Base-by-base conservation (phyloP, 495 filamentous ascomycete species). In the Daldinia concentrica region DNA sequence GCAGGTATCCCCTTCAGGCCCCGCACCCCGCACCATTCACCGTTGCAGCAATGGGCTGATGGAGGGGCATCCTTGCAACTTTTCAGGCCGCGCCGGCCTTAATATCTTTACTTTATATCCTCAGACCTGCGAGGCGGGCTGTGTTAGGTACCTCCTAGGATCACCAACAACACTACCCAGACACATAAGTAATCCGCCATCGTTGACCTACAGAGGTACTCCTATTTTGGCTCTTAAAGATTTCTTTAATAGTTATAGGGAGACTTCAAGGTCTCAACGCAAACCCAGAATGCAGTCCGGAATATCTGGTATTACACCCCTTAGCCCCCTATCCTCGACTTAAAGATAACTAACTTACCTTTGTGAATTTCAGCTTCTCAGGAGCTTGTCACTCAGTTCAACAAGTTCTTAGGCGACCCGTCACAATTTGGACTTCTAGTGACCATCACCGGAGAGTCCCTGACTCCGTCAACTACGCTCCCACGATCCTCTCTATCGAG, bases 311-410 rank as follows among this genome's bases (percentile, higher is more conserved):
- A 83, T 57, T 66, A 77, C 55, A 56, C 6, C 22, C 32, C 24
- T 24, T 62, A 26, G 9, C 6, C 61, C n/a, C 65, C 22, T 17
- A 36, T 29, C 58, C 51, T 32, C 9, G n/a, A 17, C 64, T 14
- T 51, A 11, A 66, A 41, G 68, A 62, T 37, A 41, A 26, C 39
- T 36, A 56, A 26, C 68, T 67, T 14, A 72, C 58, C 41, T 11
- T 37, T 36, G 39, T 50, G 24, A 43, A 57, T 58, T 77, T 8
- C n/a, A 95, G 94, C 93, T 74, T 97, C 95, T 63, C 78, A 88
- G 78, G 93, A 97, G 83, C 93, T 99, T 66, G 90, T 92, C 75
- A 81, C 89, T 78, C 86, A 92, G 70, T 98, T 99, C 87, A 87
- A 87, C 82, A 78, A 80, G 50, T 89, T 98, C 76, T 85, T 92